Base-by-base conservation (phyloP, 306 rosid genomes). In the Phaseolus lunatus region DNA sequence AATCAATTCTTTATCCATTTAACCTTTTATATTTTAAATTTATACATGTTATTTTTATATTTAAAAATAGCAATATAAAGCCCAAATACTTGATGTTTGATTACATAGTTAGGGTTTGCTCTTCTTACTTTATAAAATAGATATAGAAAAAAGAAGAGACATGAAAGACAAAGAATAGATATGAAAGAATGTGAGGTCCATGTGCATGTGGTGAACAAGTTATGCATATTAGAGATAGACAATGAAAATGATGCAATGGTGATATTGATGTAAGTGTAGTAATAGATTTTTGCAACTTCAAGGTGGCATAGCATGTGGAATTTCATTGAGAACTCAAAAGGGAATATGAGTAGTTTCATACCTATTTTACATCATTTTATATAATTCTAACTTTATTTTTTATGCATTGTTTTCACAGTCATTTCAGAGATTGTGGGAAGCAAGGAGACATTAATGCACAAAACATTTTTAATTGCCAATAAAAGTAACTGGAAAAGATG, bases 391-490 rank as follows among this genome's bases (percentile, higher is more conserved):
- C 44, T 45, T 61, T 33, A 37, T 22, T 0, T 59, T 59, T 48
- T 44, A 20, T 77, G n/a, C 37, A 4, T 14, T 11, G 2, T 5
- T 16, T 41, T 39, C 39, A 39, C 18, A 27, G 29, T 57, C 67
- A 43, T 70, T 50, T 81, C 64, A 61, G 67, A 39, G 52, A 7
- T 61, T 35, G 70, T 41, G 31, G 29, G 57, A 66, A 68, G 78
- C 71, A 77, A 20, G 64, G 79, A 23, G 76, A 82, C 86, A 88
- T 86, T 83, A 84, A 65, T 45, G 53, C 23, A 3, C 20, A 41
- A 24, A 24, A 7, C 48, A 43, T 41, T 73, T 45, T 80, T 74
- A 54, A 80, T 66, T 65, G 64, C 26, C 53, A 29, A 66, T 54
- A 67, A 68, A 75, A 73, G 70, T 58, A 74, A 33, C 43, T 22